phyloP scores from a whole-genome alignment of 208 protist species.

The Eutreptiella sp. region DNA sequence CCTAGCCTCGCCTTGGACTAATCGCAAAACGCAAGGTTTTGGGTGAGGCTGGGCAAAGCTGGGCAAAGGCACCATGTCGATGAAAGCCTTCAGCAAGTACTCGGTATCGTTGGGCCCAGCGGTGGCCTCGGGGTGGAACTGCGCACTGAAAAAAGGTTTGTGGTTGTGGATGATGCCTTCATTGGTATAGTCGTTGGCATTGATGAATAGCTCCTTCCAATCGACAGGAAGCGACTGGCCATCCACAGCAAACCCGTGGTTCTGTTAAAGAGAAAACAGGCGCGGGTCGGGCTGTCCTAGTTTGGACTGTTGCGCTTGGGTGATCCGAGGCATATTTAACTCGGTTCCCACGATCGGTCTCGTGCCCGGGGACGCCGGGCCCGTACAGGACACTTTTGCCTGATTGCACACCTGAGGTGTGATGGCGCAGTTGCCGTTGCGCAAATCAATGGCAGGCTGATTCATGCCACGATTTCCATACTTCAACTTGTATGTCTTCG shows the following conservation, averaged over 20 bases:
- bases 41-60: too few relatives aligned
- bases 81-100: constrained; percentile 94
- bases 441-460: constrained; percentile 84
- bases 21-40: too few relatives aligned
- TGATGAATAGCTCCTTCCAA: constrained; percentile 91
- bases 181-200: constrained; percentile 95
- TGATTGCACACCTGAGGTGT: constrained; percentile 55
- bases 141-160: constrained; percentile 92
- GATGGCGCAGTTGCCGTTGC: constrained; percentile 83
- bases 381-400: constrained; percentile 31
- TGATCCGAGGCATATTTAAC: too few relatives aligned
- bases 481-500: constrained; percentile 94
- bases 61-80: constrained; percentile 63
- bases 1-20: too few relatives aligned
- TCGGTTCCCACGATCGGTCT: too few relatives aligned
- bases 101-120: constrained; percentile 94
- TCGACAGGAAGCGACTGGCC: constrained; percentile 66
- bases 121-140: constrained; percentile 96
- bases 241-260: constrained; percentile 97
- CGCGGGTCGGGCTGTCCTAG: too few relatives aligned
- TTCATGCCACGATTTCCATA: constrained; percentile 98
- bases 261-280: constrained; percentile 81
- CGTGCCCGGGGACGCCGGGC: neutral
- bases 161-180: constrained; percentile 89
- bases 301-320: too few relatives aligned